Base-by-base conservation (phyloP, 2,329 filamentous ascomycete genomes). In the Phoma sp. region DNA sequence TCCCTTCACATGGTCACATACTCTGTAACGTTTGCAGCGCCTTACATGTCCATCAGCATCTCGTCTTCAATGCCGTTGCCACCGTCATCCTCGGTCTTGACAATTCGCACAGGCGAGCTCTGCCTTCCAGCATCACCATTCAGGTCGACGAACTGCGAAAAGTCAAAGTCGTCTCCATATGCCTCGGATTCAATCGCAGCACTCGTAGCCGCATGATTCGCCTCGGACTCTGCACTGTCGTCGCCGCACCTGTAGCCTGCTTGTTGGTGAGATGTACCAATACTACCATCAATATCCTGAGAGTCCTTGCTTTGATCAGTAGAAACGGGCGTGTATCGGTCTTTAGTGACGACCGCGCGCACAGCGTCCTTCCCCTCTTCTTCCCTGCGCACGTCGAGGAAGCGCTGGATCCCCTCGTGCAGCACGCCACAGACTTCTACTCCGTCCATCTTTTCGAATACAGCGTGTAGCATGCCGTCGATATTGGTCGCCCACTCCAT, bases 31-130 rank as follows among this genome's bases (percentile, higher is more conserved):
- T 25, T 39, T 17, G 21, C 21, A 29, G 7, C 17, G 1, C 11
- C 29, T 42, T 23, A 67, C 14, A 63, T 9, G 34, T 65, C 65
- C 63, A 68, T 56, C 52, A 69, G 46, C 67, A 68, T 69, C 3
- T 67, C 67, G 26, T 69, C 67, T 2, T 64, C 64, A 3, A 62
- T 39, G n/a, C 43, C 56, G 14, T 58, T 53, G 2, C 38, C 47
- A 12, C 48, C 46, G 2, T 39, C 47, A 3, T 42, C 33, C 14
- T 56, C 54, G n/a, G n/a, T 21, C n/a, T 36, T 40, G 14, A 42
- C n/a, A 17, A 6, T 17, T 5, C n/a, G 30, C 32, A 30, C 20
- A 5, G 25, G 30, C 3, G 42, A 25, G 36, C 1, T 7, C 23
- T 26, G 42, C n/a, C 20, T 7, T 12, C 21, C 38, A n/a, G 5